These are phyloP conservation scores for Eimeria necatrix DNA, from an alignment of 169 alveolate genomes.

Conservation along the genomic window DNA sequence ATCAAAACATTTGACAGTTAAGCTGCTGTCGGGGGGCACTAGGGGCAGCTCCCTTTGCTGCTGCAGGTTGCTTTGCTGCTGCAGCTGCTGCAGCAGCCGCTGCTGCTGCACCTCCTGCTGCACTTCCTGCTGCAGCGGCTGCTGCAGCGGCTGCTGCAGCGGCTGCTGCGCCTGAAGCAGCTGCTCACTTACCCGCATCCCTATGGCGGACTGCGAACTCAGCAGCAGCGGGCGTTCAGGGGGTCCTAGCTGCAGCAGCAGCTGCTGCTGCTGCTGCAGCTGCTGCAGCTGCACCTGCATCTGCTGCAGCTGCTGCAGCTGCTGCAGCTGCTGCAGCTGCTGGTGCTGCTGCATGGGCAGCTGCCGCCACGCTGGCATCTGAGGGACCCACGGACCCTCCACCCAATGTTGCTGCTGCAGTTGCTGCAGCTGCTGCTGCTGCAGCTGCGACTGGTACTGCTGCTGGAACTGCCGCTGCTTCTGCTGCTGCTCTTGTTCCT, in stretches of 20 bases:
- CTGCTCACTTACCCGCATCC: no score
- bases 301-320: not conserved
- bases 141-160: no score
- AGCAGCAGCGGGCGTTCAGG: no score
- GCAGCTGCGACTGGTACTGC: not conserved
- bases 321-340: not conserved
- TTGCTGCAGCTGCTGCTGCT: slow-evolving; percentile 23
- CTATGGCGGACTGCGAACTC: no score
- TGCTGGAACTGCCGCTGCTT: slow-evolving; percentile 58
- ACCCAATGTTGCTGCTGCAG: not conserved
- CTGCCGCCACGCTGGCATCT: not conserved
- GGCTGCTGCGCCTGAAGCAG: no score
- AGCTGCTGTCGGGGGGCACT: not conserved
- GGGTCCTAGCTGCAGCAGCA: not conserved
- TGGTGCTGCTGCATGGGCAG: not conserved
- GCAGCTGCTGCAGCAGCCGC: slow-evolving; percentile 12
- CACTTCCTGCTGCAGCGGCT: not conserved
- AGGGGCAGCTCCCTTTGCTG: not conserved
- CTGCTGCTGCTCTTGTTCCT: not conserved
- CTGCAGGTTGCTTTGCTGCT: not conserved
- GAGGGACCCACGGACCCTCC: not conserved
- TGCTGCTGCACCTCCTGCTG: not conserved
- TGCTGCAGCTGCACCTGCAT: slow-evolving; percentile 41
- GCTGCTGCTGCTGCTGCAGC: slow-evolving; percentile 44
- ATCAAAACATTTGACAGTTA: not conserved